Base-by-base conservation (phyloP, 169 alveolate genomes). In the Eimeria maxima region DNA sequence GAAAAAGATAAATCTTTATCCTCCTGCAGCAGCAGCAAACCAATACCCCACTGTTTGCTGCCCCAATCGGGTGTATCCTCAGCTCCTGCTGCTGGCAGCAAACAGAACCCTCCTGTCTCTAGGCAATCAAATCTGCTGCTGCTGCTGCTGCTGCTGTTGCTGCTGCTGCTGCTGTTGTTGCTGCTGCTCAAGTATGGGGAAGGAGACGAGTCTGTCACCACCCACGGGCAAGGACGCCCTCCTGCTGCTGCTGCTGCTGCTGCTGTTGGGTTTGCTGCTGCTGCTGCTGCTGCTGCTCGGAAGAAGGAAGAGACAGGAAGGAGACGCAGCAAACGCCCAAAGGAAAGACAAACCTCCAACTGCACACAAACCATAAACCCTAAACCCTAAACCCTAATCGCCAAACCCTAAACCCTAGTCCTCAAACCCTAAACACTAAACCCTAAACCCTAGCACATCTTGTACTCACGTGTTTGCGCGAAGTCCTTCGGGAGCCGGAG, bases 131-230 rank as follows among this genome's bases (percentile, higher is more conserved):
- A 20, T 20, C 33, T 38, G 65, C 88, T 78, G 88, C 88, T 78
- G 67, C 88, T 78, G 63, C 88, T 78, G 88, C 88, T 78, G 50
- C n/a, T n/a, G n/a, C n/a, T n/a, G n/a, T 27, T 38, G 74, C 74
- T 63, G 74, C 57, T 50, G 57, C 57, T 50, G 57, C 57, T 50
- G 57, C 57, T 50, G 57, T 11, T 50, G 57, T 50, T 50, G 57
- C 57, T 50, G 57, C 57, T 50, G 11, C n/a, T n/a, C n/a, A n/a
- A n/a, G n/a, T 50, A 50, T 7, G 74, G 74, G 6, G 74, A 4
- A n/a, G 74, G 29, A 8, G 74, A 8, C 8, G 83, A 10, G 50
- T 20, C 7, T 5, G 50, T 3, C 65, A 45, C 27, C 4, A 44
- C 88, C 88, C 88, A 78, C 16, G 88, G 88, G 27, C 88, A 29